phyloP scores from a whole-genome alignment of 805 yeast species.

The Schwanniomyces sp. region DNA sequence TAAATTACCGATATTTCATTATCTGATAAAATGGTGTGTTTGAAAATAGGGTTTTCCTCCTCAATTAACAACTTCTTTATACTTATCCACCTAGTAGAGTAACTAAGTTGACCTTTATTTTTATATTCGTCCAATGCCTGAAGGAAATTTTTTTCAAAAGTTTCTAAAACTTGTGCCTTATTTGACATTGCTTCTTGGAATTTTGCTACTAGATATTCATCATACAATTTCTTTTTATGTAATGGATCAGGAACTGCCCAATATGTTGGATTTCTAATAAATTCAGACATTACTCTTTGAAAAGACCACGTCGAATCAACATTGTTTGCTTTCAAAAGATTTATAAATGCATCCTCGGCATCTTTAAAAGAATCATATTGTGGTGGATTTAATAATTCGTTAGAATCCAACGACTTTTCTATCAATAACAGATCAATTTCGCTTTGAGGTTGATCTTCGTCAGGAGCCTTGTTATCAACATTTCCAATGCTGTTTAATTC shows the following conservation, averaged over 20 bases:
- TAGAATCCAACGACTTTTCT: conserved; percentile 16
- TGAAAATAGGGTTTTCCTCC: conserved; percentile 67
- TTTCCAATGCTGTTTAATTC: conserved; percentile 28
- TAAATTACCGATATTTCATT: conserved; percentile 56
- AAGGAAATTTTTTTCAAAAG: conserved; percentile 54
- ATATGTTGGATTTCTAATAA: conserved; percentile 61
- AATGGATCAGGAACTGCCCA: conserved; percentile 67
- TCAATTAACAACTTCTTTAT: conserved; percentile 46
- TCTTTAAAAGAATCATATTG: conserved; percentile 24
- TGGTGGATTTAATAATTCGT: conserved; percentile 23
- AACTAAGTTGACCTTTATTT: conserved; percentile 38
- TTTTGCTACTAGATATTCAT: conserved; percentile 51
- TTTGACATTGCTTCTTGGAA: conserved; percentile 51
- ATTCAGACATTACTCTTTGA: conserved; percentile 56
- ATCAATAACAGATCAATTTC: conserved; percentile 12
- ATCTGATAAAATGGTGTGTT: conserved; percentile 59
- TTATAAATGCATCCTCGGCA: conserved; percentile 46
- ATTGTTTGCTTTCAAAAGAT: conserved; percentile 51
- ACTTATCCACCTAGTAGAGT: conserved; percentile 66
- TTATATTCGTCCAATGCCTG: conserved; percentile 42
- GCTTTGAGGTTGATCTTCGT: not conserved
- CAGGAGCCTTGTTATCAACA: not conserved
- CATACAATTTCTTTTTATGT: conserved; percentile 60
- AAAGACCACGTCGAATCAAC: conserved; percentile 81
- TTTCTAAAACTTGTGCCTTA: conserved; percentile 52